Base-by-base conservation (phyloP, 176 grass and related monocot genomes). In the Hsuehochloa calcarea region DNA sequence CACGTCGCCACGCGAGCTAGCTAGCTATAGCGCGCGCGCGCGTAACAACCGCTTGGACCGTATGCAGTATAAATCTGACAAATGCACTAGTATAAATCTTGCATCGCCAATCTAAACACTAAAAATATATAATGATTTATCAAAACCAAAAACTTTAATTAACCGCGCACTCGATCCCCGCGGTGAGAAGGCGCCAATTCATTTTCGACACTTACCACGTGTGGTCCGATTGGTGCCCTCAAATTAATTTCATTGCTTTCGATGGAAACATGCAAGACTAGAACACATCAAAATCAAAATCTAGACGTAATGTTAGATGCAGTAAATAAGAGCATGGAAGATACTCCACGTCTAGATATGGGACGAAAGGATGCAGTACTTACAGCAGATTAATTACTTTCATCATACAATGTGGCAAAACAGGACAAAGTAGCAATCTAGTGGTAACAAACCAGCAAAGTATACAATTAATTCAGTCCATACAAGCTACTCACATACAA, bases 1-100 rank as follows among this genome's bases (percentile, higher is more conserved):
- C 65, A 54, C 69, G 80, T 84, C 88, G 74, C 68, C 86, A 72
- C 73, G 60, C 89, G 19, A 20, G 15, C 29, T 29, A 29, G 29
- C 29, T n/a, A n/a, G n/a, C n/a, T n/a, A n/a, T n/a, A n/a, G 29
- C 29, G 38, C 38, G 13, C 50, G 29, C 15, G 59, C 37, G 59
- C 22, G 27, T 39, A 68, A 3, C 50, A 87, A 75, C 77, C 58
- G 47, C 50, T 4, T n/a, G n/a, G n/a, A n/a, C n/a, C n/a, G n/a
- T n/a, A n/a, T 67, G 38, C 65, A 67, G 16, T 10, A 38, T 39
- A 34, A 16, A 39, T 39, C 65, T 11, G 46, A 14, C 16, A 51
- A 51, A 19, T 17, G 49, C 15, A n/a, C n/a, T n/a, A 51, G 15
- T 19, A 51, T 17, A 51, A 51, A 51, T 45, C 10, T 45, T 45